These are phyloP conservation scores for Tillandsia fasciculata DNA, from an alignment of 176 grass and related monocot species.

Conservation along the genomic window DNA sequence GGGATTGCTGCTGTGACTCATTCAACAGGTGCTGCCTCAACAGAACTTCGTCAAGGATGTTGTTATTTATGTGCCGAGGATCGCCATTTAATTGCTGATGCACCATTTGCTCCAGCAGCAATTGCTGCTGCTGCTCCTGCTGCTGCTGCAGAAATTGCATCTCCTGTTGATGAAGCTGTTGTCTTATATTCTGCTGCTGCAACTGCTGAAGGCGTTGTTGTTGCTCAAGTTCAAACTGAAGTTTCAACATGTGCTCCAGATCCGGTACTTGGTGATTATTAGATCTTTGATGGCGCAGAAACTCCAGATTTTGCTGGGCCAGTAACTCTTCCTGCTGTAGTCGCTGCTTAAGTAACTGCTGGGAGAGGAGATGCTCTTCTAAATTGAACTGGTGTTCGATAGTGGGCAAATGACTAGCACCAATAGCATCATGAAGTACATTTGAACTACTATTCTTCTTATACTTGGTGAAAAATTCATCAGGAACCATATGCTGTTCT, in stretches of 20 bases:
- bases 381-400: constrained; percentile 66
- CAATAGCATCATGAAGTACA: constrained; percentile 38
- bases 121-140: constrained; percentile 51
- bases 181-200: constrained; percentile 36
- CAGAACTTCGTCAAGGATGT: constrained; percentile 54
- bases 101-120: constrained; percentile 76
- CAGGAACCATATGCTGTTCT: constrained; percentile 23
- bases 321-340: constrained; percentile 38
- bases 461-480: constrained; percentile 48
- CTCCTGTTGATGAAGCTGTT: constrained; percentile 54
- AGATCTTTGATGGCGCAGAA: background rate
- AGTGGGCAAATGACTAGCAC: constrained; percentile 31
- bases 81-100: constrained; percentile 45
- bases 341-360: constrained; percentile 66
- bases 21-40: constrained; percentile 66
- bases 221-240: background rate
- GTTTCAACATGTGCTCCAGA: constrained; percentile 1
- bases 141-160: constrained; percentile 61
- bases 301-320: constrained; percentile 1
- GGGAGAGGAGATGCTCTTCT: constrained; percentile 59
- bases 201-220: constrained; percentile 62
- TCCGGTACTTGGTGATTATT: background rate
- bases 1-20: constrained; percentile 62
- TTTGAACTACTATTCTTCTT: constrained; percentile 26
- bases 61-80: constrained; percentile 5